phyloP scores from a whole-genome alignment of 345 rosid species.

The Mallotus nudiflorus region DNA sequence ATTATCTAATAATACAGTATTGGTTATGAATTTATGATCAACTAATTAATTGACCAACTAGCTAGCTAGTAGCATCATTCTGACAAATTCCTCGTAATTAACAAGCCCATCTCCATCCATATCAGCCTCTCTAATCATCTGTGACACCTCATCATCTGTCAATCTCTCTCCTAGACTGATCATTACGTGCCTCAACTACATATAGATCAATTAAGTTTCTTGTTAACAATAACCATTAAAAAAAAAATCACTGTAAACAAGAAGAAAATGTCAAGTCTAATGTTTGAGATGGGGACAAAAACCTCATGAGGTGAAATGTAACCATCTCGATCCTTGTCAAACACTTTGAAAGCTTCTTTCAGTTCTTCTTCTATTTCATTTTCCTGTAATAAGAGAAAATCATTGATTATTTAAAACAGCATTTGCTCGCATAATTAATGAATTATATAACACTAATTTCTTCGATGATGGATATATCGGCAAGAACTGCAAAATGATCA shows the following conservation, averaged over 20 bases:
- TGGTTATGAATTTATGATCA: too few species aligned
- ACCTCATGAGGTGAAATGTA: constrained; percentile 27
- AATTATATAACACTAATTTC: too few species aligned
- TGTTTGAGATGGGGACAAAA: too few species aligned
- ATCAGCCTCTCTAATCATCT: constrained; percentile 59
- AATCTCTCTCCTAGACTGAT: constrained; percentile 50
- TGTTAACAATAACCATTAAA: neutral
- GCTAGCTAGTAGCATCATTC: constrained; percentile 42
- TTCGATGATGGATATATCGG: too few species aligned
- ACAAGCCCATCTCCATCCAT: constrained; percentile 64
- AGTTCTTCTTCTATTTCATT: constrained; percentile 22
- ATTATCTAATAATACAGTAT: too few species aligned
- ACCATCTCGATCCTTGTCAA: constrained; percentile 28
- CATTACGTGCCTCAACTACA: constrained; percentile 60
- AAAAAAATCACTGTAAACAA: neutral
- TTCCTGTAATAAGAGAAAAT: too few species aligned
- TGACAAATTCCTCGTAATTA: constrained; percentile 66
- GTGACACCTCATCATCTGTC: constrained; percentile 52
- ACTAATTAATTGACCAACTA: too few species aligned
- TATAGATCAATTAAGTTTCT: neutral
- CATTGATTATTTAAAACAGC: neutral
- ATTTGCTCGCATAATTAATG: too few species aligned
- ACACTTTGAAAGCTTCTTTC: constrained; percentile 25
- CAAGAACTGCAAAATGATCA: too few species aligned
- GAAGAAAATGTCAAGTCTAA: too few species aligned